Base-by-base conservation (phyloP, 257 asterid genomes). In the Thymus mandschuricus region DNA sequence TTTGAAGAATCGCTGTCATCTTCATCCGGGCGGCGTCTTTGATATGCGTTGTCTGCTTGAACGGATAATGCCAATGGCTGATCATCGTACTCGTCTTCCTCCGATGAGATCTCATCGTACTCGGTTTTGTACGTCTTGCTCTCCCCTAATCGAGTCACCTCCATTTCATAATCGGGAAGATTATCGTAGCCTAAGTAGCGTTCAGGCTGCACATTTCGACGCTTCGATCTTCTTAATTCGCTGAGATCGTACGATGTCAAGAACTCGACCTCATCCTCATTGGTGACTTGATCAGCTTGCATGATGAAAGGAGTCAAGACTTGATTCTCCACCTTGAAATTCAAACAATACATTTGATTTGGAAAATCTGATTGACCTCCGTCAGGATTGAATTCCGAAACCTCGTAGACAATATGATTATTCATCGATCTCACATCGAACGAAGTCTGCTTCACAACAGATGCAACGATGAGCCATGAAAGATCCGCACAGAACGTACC, bases 181-280 rank as follows among this genome's bases (percentile, higher is more conserved):
- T 81, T 75, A 66, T 90, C 99, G 52, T 89, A 78, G 1, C 81
- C 99, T 62, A 88, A 58, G 57, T 82, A 95, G 28, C 98, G 97
- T 6, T 89, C 96, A 6, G 99, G 99, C 60, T 82, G 83, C 27
- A 86, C 73, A 64, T 75, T 79, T 31, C 94, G 75, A 27, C 99
- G 92, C 69, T 87, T 92, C 11, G 99, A 95, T 76, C 99, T 82
- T 48, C 99, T 80, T 69, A 92, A 56, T 31, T 85, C 89, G n/a
- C 59, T 34, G 59, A 66, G 72, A 56, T 87, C 91, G 43, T 72
- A 78, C 28, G 79, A 63, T 69, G 78, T 43, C 73, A 81, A 60
- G 46, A 82, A 76, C 38, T 80, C 88, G 1, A 75, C 78, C 61
- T 69, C 88, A 60, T 70, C 76, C 68, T 72, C 80, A 9, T 68